Evolutionary conservation across 208 protist species (phyloP), one percentile per base, ranked within the genome.

Genomic region (Leishmania gerbilli): DNA sequence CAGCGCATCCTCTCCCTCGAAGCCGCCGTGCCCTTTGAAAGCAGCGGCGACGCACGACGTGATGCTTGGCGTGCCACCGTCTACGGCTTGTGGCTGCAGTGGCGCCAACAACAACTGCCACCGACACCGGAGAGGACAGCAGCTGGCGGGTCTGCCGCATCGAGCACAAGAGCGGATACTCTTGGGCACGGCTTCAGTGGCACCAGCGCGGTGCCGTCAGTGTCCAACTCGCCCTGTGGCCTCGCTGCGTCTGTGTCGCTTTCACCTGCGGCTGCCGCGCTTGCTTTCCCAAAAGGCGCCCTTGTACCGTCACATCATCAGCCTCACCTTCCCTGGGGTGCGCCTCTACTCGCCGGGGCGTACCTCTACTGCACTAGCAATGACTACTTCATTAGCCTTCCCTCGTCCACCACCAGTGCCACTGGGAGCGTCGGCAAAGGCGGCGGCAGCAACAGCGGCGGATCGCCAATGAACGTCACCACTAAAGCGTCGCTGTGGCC

Each of bases 301-400:
- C 67, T 19, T 79, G 47, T 34, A 45, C 68, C 27, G 1, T 53
- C 68, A 27, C 78, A 53, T 74, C 24, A 27, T 49, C 40, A 74
- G 21, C 60, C 55, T 17, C 79, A 58, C 37, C 85, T 80, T n/a
- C 87, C 88, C 34, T 97, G 93, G 93, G 93, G 93, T 45, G 69
- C 88, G 69, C 86, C 91, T 17, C 79, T 97, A 45, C 77, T 95
- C 34, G 77, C 87, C 31, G 91, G 91, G 2, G 89, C 89, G 27
- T 94, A 92, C 83, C 80, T 93, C 49, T 84, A 87, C 76, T 87
- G 85, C 58, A 85, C 82, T 15, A 89, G 92, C 65, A 88, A 88
- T 55, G 90, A 97, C 79, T 97, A 97, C 81, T 97, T 97, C 71
- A 74, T 95, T 78, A 82, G 83, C 40, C 81, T 84, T 6, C 76